Conservation (phyloP, 352 stramenopile genomes). For the Discostella stelligera region DNA sequence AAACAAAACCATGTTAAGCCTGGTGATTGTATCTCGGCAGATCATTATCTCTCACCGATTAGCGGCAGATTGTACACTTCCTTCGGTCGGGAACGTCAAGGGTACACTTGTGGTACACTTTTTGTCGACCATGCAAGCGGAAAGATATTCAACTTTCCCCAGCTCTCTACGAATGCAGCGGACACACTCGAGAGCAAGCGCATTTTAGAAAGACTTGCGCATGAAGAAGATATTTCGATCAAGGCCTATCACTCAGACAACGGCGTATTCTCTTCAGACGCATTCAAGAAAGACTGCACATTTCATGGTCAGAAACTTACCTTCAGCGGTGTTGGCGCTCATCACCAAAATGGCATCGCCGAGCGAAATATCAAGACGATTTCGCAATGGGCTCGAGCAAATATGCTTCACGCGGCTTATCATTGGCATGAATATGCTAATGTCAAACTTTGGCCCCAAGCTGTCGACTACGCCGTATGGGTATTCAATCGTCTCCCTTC, state of each 20-base stretch:
- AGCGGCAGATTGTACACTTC: conserved; percentile 19
- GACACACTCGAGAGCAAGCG: conserved; percentile 7
- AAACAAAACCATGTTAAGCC: conserved; percentile 4
- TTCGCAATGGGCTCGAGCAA: conserved; percentile 7
- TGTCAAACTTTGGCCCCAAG: conserved; percentile 48
- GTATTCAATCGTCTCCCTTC: conserved; percentile 41
- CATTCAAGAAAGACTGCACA: conserved; percentile 1
- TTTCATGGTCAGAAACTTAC: neutral
- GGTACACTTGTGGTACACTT: too few species aligned
- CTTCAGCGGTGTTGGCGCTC: conserved; percentile 11
- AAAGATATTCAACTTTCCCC: too few species aligned
- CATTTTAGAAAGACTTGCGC: neutral
- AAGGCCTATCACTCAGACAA: conserved; percentile 26
- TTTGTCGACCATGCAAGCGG: too few species aligned
- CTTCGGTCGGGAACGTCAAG: neutral
- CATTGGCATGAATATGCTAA: conserved; percentile 39
- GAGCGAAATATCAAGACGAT: conserved; percentile 45
- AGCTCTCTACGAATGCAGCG: conserved; percentile 2
- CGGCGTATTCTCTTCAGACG: neutral
- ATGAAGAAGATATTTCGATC: neutral
- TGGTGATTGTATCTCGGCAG: conserved; percentile 39
- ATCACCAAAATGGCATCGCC: conserved; percentile 15
- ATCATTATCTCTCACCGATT: conserved; percentile 38
- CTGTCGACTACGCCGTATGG: conserved; percentile 43
- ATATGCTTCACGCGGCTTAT: conserved; percentile 41